phyloP scores from a whole-genome alignment of 352 stramenopile species.

The Phytophthora litchii region DNA sequence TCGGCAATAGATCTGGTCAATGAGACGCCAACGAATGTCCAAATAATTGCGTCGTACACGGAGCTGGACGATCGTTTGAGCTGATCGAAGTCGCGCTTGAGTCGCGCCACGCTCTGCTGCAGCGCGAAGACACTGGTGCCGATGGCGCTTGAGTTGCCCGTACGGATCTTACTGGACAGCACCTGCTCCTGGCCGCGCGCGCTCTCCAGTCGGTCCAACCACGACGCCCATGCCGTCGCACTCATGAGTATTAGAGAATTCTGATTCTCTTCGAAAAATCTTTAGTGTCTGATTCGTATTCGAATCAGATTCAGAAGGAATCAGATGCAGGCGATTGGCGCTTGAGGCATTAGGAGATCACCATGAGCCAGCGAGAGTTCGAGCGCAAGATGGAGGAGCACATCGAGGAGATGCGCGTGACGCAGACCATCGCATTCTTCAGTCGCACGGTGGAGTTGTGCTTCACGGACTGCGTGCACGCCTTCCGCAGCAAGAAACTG shows the following conservation, averaged over 20 bases:
- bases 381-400: slow-evolving; percentile 92
- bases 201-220: slow-evolving; percentile 83
- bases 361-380: slow-evolving; percentile 83
- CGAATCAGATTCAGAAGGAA: not conserved
- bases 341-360: not conserved
- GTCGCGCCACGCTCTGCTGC: slow-evolving; percentile 81
- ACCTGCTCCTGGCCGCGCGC: slow-evolving; percentile 71
- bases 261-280: slow-evolving; percentile 9
- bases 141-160: slow-evolving; percentile 61
- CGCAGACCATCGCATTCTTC: slow-evolving; percentile 90
- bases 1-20: not conserved
- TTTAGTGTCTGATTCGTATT: slow-evolving; percentile 7
- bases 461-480: slow-evolving; percentile 90
- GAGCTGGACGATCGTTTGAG: slow-evolving; percentile 56
- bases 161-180: slow-evolving; percentile 68
- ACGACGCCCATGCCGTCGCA: slow-evolving; percentile 71
- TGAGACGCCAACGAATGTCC: too few relatives aligned
- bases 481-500: slow-evolving; percentile 92
- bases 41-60: slow-evolving; percentile 64
- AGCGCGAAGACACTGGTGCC: slow-evolving; percentile 85
- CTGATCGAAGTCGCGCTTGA: slow-evolving; percentile 85
- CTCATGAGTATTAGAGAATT: slow-evolving; percentile 50
- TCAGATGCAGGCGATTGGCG: slow-evolving; percentile 2
- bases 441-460: slow-evolving; percentile 91
- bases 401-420: slow-evolving; percentile 91